phyloP scores from a whole-genome alignment of 768 basidiomycete genomes.

The Cubamyces lactineus region DNA sequence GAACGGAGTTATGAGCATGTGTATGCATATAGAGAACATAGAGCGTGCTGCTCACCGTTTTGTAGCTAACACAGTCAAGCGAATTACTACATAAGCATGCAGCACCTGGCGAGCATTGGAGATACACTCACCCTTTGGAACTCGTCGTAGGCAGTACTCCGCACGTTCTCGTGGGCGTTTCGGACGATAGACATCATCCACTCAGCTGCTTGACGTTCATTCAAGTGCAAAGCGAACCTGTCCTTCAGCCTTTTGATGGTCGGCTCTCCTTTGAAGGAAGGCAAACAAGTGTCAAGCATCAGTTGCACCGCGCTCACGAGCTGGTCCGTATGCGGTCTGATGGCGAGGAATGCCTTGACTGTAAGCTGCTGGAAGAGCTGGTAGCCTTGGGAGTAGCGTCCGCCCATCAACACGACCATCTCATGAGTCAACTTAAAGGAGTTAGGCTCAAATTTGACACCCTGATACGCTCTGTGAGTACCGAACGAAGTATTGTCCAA shows the following conservation, averaged over 20 bases:
- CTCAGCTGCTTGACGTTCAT: constrained; percentile 90
- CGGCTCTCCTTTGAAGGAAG: constrained; percentile 94
- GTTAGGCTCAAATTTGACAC: constrained; percentile 97
- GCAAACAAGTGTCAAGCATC: constrained; percentile 94
- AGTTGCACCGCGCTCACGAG: constrained; percentile 85
- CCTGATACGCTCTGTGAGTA: constrained; percentile 46
- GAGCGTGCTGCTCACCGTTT: constrained; percentile 40
- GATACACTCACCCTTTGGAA: constrained; percentile 77
- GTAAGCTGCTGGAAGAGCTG: constrained; percentile 91
- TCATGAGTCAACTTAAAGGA: constrained; percentile 99
- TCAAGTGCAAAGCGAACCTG: constrained; percentile 80
- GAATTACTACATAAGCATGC: constrained; percentile 12
- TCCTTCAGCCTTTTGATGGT: constrained; percentile 89
- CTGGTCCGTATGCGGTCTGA: constrained; percentile 92
- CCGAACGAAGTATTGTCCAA: constrained; percentile 2
- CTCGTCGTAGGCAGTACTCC: constrained; percentile 94
- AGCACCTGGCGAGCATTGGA: neutral
- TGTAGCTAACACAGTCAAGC: constrained; percentile 41
- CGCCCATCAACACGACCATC: constrained; percentile 98
- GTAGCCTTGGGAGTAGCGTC: constrained; percentile 91
- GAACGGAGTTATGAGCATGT: neutral
- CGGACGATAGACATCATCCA: constrained; percentile 88
- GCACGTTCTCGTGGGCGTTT: constrained; percentile 94
- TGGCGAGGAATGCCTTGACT: constrained; percentile 94
- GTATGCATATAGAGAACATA: neutral